Conservation (phyloP, 139 green algal species). For the Tetradesmus lagerheimii region DNA sequence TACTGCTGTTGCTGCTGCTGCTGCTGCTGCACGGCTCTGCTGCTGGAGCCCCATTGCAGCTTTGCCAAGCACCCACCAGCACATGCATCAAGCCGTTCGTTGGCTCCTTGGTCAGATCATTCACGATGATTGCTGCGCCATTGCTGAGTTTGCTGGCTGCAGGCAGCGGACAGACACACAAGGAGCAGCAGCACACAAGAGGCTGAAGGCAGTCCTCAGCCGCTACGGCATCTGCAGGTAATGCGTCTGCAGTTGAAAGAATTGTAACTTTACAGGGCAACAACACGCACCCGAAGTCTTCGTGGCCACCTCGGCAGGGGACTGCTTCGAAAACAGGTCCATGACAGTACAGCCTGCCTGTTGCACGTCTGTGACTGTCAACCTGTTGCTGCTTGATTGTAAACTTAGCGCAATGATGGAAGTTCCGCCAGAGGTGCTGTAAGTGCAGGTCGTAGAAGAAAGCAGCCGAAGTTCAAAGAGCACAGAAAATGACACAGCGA, state of each 20-base stretch:
- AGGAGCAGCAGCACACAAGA: too few species aligned
- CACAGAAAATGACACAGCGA: too few species aligned
- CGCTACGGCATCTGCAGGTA: too few species aligned
- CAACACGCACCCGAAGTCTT: constrained; percentile 1
- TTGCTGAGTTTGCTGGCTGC: constrained; percentile 30
- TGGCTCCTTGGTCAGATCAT: constrained; percentile 19
- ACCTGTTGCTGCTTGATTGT: too few species aligned
- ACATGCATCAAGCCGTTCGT: constrained; percentile 32
- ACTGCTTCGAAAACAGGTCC: constrained; percentile 14
- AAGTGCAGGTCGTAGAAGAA: too few species aligned
- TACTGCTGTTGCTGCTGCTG: neutral
- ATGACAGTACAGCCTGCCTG: neutral
- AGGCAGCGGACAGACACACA: neutral
- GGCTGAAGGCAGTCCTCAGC: too few species aligned
- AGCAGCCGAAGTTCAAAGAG: too few species aligned
- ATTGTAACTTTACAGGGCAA: neutral
- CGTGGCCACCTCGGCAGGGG: neutral
- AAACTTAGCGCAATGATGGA: too few species aligned
- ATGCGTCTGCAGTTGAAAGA: neutral
- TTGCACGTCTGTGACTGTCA: too few species aligned
- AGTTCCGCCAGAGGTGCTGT: too few species aligned
- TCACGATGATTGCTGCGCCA: neutral
- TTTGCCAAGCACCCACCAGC: neutral
- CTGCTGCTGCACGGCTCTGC: neutral
- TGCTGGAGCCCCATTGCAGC: neutral